phyloP scores from a whole-genome alignment of 23 red algal genomes.

The Gracilaria gracilis region DNA sequence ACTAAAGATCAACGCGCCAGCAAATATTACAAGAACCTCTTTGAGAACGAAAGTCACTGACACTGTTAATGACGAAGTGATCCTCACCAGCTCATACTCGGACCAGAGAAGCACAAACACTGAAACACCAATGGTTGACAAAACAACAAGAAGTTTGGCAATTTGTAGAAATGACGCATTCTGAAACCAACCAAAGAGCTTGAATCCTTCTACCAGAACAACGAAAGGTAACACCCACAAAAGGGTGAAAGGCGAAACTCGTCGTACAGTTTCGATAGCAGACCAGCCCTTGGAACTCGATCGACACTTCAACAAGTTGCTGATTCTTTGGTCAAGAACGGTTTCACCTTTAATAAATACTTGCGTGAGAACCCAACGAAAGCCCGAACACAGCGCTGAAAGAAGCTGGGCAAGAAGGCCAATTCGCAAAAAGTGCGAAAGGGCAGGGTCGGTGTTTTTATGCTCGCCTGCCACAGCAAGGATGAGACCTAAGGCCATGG shows the following conservation, averaged over 20 bases:
- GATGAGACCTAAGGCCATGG: constrained; percentile 67
- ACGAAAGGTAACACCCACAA: constrained; percentile 76
- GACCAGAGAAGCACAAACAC: constrained; percentile 83
- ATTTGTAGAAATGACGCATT: constrained; percentile 10
- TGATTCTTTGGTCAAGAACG: neutral
- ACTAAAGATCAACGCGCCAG: constrained; percentile 74
- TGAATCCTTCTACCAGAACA: constrained; percentile 58
- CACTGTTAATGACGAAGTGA: constrained; percentile 82
- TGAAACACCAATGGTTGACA: constrained; percentile 67
- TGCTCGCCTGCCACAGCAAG: constrained; percentile 70
- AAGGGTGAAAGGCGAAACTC: constrained; percentile 77
- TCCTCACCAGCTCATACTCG: constrained; percentile 92
- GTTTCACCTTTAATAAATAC: constrained; percentile 48
- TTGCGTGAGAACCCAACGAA: constrained; percentile 91
- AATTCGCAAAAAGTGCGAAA: constrained; percentile 34
- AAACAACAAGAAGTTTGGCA: neutral
- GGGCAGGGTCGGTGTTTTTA: neutral
- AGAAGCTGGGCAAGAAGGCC: constrained; percentile 77
- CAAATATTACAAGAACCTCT: constrained; percentile 85
- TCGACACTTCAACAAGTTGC: constrained; percentile 12
- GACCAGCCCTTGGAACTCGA: constrained; percentile 25
- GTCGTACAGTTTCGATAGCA: constrained; percentile 44
- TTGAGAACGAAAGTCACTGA: constrained; percentile 87
- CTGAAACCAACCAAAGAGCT: constrained; percentile 25
- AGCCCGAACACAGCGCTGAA: constrained; percentile 74